A percentile compares a stretch with the other conserved stretches of the same genome.
Evolutionary conservation across 257 asterid genomes (phyloP).

Genomic region (Rubia yunnanensis): DNA sequence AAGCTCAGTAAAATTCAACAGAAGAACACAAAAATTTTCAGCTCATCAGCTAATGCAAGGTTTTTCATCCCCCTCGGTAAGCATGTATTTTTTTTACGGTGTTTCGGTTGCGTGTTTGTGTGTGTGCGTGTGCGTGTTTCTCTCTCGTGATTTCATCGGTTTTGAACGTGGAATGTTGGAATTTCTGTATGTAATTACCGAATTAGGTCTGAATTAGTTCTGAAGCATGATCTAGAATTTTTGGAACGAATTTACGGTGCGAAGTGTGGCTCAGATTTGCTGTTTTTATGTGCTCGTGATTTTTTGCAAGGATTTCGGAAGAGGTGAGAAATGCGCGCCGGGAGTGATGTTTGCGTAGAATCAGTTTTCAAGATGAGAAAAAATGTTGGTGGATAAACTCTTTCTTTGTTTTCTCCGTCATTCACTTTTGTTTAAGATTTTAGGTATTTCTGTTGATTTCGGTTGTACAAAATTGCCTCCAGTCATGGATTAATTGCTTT

Average conservation of each 20-base stretch:
- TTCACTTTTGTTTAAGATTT: too few relatives aligned
- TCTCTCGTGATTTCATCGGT: neutral
- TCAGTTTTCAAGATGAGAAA: constrained; percentile 6
- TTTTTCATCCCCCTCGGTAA: neutral
- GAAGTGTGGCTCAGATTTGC: neutral
- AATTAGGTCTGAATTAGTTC: neutral
- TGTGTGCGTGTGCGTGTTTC: neutral
- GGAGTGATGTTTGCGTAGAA: neutral
- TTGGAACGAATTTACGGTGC: neutral
- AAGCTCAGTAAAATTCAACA: neutral
- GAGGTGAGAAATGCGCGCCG: neutral
- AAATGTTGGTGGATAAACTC: constrained; percentile 1
- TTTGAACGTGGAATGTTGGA: neutral
- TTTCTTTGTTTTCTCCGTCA: neutral
- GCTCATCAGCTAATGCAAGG: neutral
- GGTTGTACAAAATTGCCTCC: too few relatives aligned
- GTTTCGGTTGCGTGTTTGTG: neutral
- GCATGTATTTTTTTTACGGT: neutral
- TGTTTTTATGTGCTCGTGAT: neutral
- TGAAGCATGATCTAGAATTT: neutral
- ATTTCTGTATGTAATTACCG: neutral
- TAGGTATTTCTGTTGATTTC: neutral
- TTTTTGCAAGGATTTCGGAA: constrained; percentile 3
- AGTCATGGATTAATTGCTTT: neutral
- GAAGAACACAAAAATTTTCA: neutral